Evolutionary conservation across 2,329 filamentous ascomycete genomes (phyloP).

Genomic region (Aspergillus alliaceus): DNA sequence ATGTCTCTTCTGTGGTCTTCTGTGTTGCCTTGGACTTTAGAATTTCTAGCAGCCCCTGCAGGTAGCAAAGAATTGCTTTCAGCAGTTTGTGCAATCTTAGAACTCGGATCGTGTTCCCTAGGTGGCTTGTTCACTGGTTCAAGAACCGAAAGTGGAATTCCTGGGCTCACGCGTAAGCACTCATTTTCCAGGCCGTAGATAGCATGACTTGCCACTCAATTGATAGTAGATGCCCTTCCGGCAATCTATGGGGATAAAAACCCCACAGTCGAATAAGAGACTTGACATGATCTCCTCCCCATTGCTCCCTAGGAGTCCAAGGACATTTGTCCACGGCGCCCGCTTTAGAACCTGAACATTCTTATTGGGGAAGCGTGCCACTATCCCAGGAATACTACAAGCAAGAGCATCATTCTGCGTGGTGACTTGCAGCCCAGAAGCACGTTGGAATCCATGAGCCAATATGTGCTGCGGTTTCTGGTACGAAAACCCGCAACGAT

Average conservation of each 20-base stretch:
- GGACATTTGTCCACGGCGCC: conserved; percentile 71
- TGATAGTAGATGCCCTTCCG: conserved; percentile 71
- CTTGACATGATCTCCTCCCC: conserved; percentile 77
- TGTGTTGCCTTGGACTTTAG: background rate
- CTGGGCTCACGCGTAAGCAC: conserved; percentile 15
- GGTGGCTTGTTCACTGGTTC: conserved; percentile 22
- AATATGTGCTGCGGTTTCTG: conserved; percentile 71
- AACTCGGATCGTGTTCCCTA: background rate
- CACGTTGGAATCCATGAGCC: conserved; percentile 75
- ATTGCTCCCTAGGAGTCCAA: conserved; percentile 70
- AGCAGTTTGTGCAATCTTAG: background rate
- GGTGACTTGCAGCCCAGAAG: conserved; percentile 29
- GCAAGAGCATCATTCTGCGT: conserved; percentile 28
- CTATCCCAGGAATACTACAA: conserved; percentile 64
- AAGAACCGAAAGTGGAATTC: conserved; percentile 31
- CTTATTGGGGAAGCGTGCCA: conserved; percentile 65
- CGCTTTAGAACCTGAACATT: conserved; percentile 69
- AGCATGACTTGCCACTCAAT: conserved; percentile 63
- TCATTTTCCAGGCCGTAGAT: background rate
- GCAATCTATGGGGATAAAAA: conserved; percentile 66
- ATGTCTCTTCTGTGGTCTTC: background rate
- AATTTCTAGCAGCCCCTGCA: background rate
- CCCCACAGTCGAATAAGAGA: conserved; percentile 72
- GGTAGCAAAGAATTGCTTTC: background rate
- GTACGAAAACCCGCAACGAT: conserved; percentile 48